Conservation (phyloP, 2,329 filamentous ascomycete genomes). For the Leptosphaerulina australis region DNA sequence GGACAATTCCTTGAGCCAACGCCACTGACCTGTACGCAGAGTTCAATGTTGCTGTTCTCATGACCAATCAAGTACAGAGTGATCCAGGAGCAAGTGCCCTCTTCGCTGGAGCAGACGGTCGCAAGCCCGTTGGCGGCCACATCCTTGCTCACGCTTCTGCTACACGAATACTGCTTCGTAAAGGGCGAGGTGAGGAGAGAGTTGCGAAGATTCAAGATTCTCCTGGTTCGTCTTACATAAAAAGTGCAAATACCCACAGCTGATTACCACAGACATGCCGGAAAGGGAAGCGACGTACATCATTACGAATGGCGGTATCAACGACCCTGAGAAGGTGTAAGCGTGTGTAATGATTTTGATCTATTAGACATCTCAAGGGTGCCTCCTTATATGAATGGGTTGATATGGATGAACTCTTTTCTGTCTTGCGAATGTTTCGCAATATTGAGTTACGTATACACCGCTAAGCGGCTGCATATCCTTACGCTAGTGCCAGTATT, state of each 20-base stretch:
- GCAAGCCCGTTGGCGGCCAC: conserved; percentile 71
- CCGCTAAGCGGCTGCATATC: too few relatives aligned
- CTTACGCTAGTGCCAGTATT: too few relatives aligned
- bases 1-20: not conserved
- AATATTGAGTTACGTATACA: conserved; percentile 1
- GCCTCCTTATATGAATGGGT: not conserved
- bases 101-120: conserved; percentile 70
- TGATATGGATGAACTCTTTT: not conserved
- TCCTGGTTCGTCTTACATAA: conserved; percentile 57
- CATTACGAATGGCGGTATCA: conserved; percentile 72
- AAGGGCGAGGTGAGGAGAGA: conserved; percentile 71
- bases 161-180: conserved; percentile 69
- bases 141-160: conserved; percentile 72
- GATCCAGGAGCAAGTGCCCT: conserved; percentile 71
- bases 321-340: conserved; percentile 67
- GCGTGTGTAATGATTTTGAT: not conserved
- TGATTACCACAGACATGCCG: conserved; percentile 71
- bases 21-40: conserved; percentile 49
- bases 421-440: not conserved
- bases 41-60: conserved; percentile 65
- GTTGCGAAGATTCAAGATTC: conserved; percentile 73
- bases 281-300: conserved; percentile 73
- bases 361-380: not conserved
- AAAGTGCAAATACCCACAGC: too few relatives aligned
- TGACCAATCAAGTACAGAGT: conserved; percentile 74